Conservation (phyloP, 2,329 filamentous ascomycete genomes). For the Ophiostoma triangulosporum region DNA sequence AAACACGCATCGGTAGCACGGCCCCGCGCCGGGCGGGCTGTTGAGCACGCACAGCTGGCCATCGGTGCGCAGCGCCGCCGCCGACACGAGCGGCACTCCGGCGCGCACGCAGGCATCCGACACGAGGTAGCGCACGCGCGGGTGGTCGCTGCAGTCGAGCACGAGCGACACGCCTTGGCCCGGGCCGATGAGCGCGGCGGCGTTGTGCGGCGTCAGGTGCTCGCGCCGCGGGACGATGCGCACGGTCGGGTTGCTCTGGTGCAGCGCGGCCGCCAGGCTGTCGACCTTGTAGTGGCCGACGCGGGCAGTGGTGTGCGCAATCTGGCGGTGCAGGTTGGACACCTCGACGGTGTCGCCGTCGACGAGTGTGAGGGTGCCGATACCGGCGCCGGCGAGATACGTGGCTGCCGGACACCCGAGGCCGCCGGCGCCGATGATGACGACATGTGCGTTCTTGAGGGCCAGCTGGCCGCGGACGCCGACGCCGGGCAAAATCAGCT, state of each 20-base stretch:
- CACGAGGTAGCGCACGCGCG: constrained; percentile 80
- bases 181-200: constrained; percentile 46
- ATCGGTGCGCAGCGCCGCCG: constrained; percentile 76
- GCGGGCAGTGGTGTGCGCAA: constrained; percentile 59
- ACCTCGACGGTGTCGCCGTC: constrained; percentile 80
- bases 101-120: constrained; percentile 79
- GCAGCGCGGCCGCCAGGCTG: constrained; percentile 51
- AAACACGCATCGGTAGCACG: constrained; percentile 91
- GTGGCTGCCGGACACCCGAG: constrained; percentile 82
- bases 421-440: constrained; percentile 79
- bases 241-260: constrained; percentile 56
- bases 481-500: constrained; percentile 76
- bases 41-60: constrained; percentile 87
- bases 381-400: constrained; percentile 83
- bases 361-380: constrained; percentile 70
- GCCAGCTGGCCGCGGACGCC: constrained; percentile 67
- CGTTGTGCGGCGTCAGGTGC: constrained; percentile 56
- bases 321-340: constrained; percentile 87
- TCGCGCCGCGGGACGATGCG: constrained; percentile 47
- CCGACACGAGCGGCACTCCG: constrained; percentile 69
- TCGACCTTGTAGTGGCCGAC: constrained; percentile 71
- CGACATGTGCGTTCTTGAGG: constrained; percentile 54
- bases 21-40: constrained; percentile 61
- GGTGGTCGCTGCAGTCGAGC: constrained; percentile 91
- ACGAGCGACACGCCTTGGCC: constrained; percentile 34